These are phyloP conservation scores for Fraxinus latifolia DNA, from an alignment of 305 asterid species.

Conservation along the genomic window DNA sequence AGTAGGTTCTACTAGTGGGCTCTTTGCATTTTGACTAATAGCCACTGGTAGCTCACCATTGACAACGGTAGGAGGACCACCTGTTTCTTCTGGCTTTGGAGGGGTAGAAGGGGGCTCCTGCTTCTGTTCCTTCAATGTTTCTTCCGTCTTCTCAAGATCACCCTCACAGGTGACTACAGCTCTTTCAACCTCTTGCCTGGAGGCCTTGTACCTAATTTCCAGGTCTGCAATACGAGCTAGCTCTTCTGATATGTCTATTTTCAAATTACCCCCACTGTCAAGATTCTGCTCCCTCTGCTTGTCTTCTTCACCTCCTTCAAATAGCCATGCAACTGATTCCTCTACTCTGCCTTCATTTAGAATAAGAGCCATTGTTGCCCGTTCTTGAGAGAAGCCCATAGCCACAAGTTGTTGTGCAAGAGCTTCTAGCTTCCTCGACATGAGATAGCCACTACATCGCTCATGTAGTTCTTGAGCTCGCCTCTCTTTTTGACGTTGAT, in stretches of 20 bases:
- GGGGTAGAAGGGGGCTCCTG: conserved; percentile 48
- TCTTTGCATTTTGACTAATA: conserved; percentile 31
- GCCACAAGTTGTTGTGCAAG: conserved; percentile 76
- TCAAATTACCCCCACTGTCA: conserved; percentile 58
- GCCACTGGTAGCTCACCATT: conserved; percentile 33
- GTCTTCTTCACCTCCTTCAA: conserved; percentile 69
- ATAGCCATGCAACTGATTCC: conserved; percentile 75
- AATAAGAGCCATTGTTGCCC: conserved; percentile 80
- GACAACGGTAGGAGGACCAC: conserved; percentile 37
- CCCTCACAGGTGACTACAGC: conserved; percentile 74
- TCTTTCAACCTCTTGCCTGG: conserved; percentile 81
- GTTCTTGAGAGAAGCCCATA: conserved; percentile 83
- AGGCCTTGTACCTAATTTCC: conserved; percentile 56
- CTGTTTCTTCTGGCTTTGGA: conserved; percentile 55
- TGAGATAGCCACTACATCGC: conserved; percentile 70
- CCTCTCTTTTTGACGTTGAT: conserved; percentile 67
- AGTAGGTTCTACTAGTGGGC: conserved; percentile 30
- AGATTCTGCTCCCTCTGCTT: conserved; percentile 36
- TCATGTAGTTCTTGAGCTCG: conserved; percentile 67
- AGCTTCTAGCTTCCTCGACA: conserved; percentile 83
- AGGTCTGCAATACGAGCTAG: conserved; percentile 58
- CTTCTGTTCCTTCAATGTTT: conserved; percentile 54
- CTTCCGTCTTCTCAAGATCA: conserved; percentile 77
- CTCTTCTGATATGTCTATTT: conserved; percentile 78
- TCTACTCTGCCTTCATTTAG: conserved; percentile 79